Conservation (phyloP, 148 eudicot species). For the Pharnaceum exiguum region DNA sequence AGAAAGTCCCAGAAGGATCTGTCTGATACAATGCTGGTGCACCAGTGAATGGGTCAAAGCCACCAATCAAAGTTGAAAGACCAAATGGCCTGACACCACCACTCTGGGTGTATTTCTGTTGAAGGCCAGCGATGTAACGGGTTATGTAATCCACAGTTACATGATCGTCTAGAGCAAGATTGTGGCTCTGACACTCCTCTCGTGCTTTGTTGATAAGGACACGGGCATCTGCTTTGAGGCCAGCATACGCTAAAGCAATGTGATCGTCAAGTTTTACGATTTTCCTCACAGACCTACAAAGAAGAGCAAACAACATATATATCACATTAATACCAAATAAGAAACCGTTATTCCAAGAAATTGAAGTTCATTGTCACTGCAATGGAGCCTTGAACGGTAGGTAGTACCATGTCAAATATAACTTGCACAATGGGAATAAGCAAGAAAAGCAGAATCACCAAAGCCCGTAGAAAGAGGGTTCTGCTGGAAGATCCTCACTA, state of each 20-base stretch:
- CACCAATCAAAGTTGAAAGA: slow-evolving; percentile 92
- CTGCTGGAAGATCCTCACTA: slow-evolving; percentile 49
- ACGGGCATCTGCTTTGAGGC: slow-evolving; percentile 98
- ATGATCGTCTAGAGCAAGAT: slow-evolving; percentile 93
- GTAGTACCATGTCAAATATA: too few species aligned
- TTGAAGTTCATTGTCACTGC: too few species aligned
- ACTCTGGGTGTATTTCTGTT: slow-evolving; percentile 97
- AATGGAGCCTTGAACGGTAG: too few species aligned
- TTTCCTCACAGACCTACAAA: slow-evolving; percentile 82
- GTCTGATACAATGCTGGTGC: slow-evolving; percentile 92
- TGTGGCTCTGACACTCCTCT: slow-evolving; percentile 94
- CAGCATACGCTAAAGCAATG: slow-evolving; percentile 97
- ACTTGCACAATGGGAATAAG: too few species aligned
- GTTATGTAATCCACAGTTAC: slow-evolving; percentile 95
- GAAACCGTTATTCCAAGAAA: too few species aligned
- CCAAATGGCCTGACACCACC: slow-evolving; percentile 99
- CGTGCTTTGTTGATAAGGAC: slow-evolving; percentile 92
- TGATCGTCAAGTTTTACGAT: slow-evolving; percentile 89
- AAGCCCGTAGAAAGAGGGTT: slow-evolving; percentile 53
- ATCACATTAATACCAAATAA: too few species aligned
- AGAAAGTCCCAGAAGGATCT: slow-evolving; percentile 98
- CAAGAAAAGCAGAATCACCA: slow-evolving; percentile 52
- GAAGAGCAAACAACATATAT: too few species aligned
- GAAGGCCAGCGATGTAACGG: slow-evolving; percentile 97
- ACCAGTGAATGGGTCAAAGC: slow-evolving; percentile 83